A percentile compares a stretch with the other conserved stretches of the same genome.
Conservation (phyloP, 257 asterid species). For the Przewalskia tangutica region DNA sequence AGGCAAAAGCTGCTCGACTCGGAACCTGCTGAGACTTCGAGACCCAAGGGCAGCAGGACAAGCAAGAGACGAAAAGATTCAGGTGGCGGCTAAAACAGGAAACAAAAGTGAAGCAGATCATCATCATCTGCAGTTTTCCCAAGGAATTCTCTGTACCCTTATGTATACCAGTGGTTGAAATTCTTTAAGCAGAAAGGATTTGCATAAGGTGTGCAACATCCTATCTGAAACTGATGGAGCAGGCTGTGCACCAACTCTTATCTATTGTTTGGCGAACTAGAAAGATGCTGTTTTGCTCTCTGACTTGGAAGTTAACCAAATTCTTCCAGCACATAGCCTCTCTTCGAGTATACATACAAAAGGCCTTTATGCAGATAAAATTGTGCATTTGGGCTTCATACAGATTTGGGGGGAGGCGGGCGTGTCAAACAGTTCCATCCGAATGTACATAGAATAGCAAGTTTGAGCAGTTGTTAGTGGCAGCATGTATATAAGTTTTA, state of each 20-base stretch:
- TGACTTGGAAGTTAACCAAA: neutral
- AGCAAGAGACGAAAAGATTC: constrained; percentile 59
- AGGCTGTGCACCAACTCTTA: neutral
- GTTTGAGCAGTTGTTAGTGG: neutral
- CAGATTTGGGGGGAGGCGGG: neutral
- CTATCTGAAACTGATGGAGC: neutral
- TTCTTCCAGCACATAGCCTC: neutral
- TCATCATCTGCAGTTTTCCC: neutral
- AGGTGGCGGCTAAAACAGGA: constrained; percentile 18
- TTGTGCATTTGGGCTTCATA: neutral
- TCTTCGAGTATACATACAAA: neutral
- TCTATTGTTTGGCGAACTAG: neutral
- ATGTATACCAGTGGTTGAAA: neutral
- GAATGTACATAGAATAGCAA: neutral
- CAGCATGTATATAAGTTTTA: neutral
- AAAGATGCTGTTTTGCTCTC: neutral
- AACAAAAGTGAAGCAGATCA: neutral
- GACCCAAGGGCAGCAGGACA: constrained; percentile 52
- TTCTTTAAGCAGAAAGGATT: neutral
- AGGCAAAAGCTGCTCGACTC: constrained; percentile 41
- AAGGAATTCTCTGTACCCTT: neutral
- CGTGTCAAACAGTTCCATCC: neutral
- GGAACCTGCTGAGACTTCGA: constrained; percentile 50
- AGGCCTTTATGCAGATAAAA: neutral
- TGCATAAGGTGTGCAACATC: neutral